Evolutionary conservation across 306 rosid species (phyloP).

Genomic region (Potentilla sterilis): DNA sequence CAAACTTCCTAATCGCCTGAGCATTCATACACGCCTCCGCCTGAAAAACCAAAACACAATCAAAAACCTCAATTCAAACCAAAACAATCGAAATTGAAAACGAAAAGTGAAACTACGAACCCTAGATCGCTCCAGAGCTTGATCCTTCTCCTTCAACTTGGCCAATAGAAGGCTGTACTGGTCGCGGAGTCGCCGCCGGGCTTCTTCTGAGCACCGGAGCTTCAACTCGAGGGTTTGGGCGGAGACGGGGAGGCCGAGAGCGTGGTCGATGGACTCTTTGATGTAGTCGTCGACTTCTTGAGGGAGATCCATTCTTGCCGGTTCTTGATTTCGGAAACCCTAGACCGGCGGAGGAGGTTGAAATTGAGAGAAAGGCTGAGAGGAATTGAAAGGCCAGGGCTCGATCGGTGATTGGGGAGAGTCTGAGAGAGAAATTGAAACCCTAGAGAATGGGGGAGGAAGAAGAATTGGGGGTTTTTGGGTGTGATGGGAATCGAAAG

Average conservation of each 20-base stretch:
- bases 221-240: slow-evolving; percentile 47
- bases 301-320: slow-evolving; percentile 56
- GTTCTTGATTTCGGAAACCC: slow-evolving; percentile 22
- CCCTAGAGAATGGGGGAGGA: neutral
- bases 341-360: neutral
- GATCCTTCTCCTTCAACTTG: slow-evolving; percentile 61
- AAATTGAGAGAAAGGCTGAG: neutral
- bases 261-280: slow-evolving; percentile 57
- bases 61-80: neutral
- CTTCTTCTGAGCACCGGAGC: slow-evolving; percentile 63
- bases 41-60: slow-evolving; percentile 30
- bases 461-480: neutral
- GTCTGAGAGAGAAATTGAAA: neutral
- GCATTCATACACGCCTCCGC: slow-evolving; percentile 74
- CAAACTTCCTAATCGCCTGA: slow-evolving; percentile 77
- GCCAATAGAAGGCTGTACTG: slow-evolving; percentile 40
- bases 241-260: slow-evolving; percentile 56
- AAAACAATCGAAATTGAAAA: neutral
- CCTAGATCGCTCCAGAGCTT: slow-evolving; percentile 53
- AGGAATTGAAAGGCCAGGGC: neutral
- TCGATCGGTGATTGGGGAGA: neutral
- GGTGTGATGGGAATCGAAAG: neutral
- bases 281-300: slow-evolving; percentile 48
- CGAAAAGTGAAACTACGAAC: slow-evolving; percentile 25
- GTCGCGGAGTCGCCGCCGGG: slow-evolving; percentile 50